Evolutionary conservation across 345 rosid species (phyloP).

Genomic region (Hypericum perforatum): DNA sequence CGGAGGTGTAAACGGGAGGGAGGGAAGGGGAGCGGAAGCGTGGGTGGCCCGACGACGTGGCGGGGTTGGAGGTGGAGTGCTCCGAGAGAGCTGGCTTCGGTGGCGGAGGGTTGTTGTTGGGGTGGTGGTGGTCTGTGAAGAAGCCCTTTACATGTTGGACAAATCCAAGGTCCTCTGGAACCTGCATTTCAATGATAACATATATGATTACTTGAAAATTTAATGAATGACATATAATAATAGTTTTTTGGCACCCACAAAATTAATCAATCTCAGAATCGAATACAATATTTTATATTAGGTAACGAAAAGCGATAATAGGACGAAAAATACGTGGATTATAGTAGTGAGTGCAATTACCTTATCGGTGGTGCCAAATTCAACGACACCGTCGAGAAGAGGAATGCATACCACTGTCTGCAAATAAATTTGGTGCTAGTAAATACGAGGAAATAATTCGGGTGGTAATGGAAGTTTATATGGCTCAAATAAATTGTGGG

Average conservation of each 20-base stretch:
- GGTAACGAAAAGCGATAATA: too few relatives aligned
- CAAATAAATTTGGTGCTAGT: background rate
- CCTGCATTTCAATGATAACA: conserved; percentile 19
- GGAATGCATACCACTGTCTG: conserved; percentile 97
- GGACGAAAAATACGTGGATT: too few relatives aligned
- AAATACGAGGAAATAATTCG: too few relatives aligned
- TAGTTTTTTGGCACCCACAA: too few relatives aligned
- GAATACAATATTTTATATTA: too few relatives aligned
- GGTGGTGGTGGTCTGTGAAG: conserved; percentile 37
- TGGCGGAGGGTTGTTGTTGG: conserved; percentile 19
- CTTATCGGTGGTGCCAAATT: conserved; percentile 71
- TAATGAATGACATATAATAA: too few relatives aligned
- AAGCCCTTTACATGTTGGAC: conserved; percentile 47
- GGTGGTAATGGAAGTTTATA: too few relatives aligned
- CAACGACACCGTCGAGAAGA: conserved; percentile 78
- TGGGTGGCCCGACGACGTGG: conserved; percentile 39
- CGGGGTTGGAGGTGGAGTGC: conserved; percentile 68
- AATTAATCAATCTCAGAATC: too few relatives aligned
- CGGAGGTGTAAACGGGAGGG: conserved; percentile 21
- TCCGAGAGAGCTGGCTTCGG: conserved; percentile 71
- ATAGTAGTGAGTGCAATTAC: conserved; percentile 20
- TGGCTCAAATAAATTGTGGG: background rate
- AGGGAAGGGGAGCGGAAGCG: conserved; percentile 30
- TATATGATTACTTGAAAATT: too few relatives aligned
- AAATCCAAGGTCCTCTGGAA: conserved; percentile 48